phyloP scores from a whole-genome alignment of 1,139 yeast species.

The Diutina mesorugosa region DNA sequence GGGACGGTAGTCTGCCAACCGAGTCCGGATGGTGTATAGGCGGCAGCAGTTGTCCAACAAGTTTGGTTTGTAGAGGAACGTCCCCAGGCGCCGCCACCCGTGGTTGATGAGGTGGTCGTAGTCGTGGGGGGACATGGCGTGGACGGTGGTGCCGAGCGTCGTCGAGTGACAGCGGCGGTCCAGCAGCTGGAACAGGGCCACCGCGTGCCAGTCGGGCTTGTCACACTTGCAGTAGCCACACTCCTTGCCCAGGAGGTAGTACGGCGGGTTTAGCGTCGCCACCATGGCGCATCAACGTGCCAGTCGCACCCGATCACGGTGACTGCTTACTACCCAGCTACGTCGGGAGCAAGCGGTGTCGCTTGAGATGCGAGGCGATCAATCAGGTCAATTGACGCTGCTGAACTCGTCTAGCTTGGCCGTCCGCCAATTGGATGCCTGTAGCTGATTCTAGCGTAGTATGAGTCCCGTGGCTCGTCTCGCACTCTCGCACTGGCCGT shows the following conservation, averaged over 20 bases:
- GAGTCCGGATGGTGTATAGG: constrained; percentile 68
- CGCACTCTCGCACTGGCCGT: not conserved
- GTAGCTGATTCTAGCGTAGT: no score
- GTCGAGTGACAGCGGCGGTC: constrained; percentile 7
- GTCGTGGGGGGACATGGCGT: constrained; percentile 31
- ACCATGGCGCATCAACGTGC: not conserved
- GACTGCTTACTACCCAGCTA: no score
- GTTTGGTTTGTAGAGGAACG: constrained; percentile 63
- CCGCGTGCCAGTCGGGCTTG: constrained; percentile 28
- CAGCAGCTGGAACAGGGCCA: constrained; percentile 12
- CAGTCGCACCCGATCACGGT: no score
- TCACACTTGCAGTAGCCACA: constrained; percentile 59
- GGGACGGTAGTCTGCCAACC: constrained; percentile 27
- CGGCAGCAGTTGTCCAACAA: constrained; percentile 65
- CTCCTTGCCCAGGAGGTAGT: constrained; percentile 4
- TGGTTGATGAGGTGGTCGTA: constrained; percentile 56
- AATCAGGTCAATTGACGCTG: no score
- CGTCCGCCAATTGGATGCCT: no score
- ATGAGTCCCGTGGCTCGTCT: no score
- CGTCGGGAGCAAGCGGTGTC: no score
- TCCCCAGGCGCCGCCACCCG: constrained; percentile 76
- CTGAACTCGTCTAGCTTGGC: no score
- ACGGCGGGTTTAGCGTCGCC: constrained; percentile 4
- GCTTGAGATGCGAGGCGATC: no score
- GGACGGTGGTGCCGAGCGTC: constrained; percentile 38